Evolutionary conservation across 148 eudicot genomes (phyloP), one percentile per base, ranked within the genome.

Genomic region (Nyssa sinensis): DNA sequence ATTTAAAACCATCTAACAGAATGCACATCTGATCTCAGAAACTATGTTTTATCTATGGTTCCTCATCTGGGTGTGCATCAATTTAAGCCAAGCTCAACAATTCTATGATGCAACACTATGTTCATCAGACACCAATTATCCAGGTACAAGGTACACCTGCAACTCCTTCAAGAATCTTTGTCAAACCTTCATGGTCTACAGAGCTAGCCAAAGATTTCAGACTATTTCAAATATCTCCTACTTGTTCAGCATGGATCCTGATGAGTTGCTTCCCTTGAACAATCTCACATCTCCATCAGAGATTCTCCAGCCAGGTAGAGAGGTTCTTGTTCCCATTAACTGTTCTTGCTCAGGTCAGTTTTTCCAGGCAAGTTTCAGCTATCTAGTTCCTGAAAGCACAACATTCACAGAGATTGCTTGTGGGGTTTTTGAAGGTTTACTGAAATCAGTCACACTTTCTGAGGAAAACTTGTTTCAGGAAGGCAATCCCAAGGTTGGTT

Each of bases 121-220:
- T 69, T 62, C 72, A 62, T 63, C 83, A 9, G 29, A 61, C 27
- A 63, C 51, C 2, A 44, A 28, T 14, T 27, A 67, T 68, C 81
- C 75, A 4, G 88, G 85, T 28, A 79, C 85, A 24, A 65, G 74
- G 49, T 82, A 85, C 75, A 64, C 79, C 41, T 85, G 88, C 79
- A 65, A 53, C 67, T 62, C 81, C 39, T 55, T 41, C n/a, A 64
- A 57, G 21, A 37, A 33, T 9, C 63, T 79, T 34, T 85, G 88
- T 35, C 66, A 67, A 2, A 85, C 85, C 14, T 85, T 74, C 68
- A 30, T 82, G 16, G 77, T 82, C 30, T 85, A 74, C 32, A 34
- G 85, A 62, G 80, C 81, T 11, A 74, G 61, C 62, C 55, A 69
- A 11, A 60, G 51, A 23, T 85, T 80, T 39, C 55, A 62, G 1